Percentiles rank a stretch among this genome's conserved stretches.
phyloP scores from a whole-genome alignment of 2,329 filamentous ascomycete genomes.

The Macrophomina phaseolina region DNA sequence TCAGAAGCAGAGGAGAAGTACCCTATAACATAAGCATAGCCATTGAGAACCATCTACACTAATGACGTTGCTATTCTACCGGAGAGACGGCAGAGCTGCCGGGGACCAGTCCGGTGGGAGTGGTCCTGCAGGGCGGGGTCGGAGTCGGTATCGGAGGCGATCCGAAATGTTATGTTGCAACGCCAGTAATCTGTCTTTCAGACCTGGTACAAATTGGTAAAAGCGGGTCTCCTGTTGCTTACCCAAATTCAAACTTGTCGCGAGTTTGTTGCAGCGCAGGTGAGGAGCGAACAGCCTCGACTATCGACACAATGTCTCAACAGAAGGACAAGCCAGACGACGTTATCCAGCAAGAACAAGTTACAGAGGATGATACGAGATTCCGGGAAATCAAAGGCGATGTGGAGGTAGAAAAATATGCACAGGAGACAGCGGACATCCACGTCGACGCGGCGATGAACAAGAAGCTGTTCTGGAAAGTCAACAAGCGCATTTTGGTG shows the following conservation, averaged over 20 bases:
- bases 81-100: not conserved
- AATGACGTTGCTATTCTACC: not conserved
- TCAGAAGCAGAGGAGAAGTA: too few relatives aligned
- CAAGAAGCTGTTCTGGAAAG: slow-evolving; percentile 31
- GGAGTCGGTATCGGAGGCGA: too few relatives aligned
- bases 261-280: too few relatives aligned
- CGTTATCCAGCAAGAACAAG: not conserved
- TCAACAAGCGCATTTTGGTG: slow-evolving; percentile 31
- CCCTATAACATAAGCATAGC: too few relatives aligned
- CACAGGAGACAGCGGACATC: slow-evolving; percentile 5
- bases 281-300: not conserved
- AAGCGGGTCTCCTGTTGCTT: too few relatives aligned
- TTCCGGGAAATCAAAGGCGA: not conserved
- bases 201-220: too few relatives aligned
- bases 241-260: too few relatives aligned
- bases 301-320: not conserved
- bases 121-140: too few relatives aligned
- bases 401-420: slow-evolving; percentile 14
- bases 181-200: too few relatives aligned
- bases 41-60: too few relatives aligned
- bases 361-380: not conserved
- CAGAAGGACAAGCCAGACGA: not conserved
- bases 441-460: slow-evolving; percentile 31
- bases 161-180: too few relatives aligned
- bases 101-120: too few relatives aligned